phyloP scores from a whole-genome alignment of 345 rosid species.

The Rubroshorea leprosula region DNA sequence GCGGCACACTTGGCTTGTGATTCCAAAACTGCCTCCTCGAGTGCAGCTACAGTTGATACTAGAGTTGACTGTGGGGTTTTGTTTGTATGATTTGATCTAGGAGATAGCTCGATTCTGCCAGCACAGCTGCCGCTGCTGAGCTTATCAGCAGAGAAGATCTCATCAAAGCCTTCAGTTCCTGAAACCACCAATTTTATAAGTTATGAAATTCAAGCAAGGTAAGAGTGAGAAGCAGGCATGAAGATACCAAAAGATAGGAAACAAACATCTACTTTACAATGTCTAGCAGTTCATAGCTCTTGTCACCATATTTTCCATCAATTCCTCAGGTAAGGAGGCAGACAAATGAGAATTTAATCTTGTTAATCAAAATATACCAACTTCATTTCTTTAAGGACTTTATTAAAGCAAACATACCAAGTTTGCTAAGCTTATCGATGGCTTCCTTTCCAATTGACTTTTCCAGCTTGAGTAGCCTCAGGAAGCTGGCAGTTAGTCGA shows the following conservation, averaged over 20 bases:
- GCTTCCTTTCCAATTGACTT: conserved; percentile 68
- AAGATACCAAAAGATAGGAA: not conserved
- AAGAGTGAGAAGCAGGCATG: not conserved
- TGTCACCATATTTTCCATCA: too few relatives aligned
- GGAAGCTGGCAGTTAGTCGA: conserved; percentile 77
- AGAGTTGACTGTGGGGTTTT: conserved; percentile 21
- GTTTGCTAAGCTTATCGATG: conserved; percentile 84
- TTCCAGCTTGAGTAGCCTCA: conserved; percentile 84
- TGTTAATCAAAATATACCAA: too few relatives aligned
- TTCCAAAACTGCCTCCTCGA: conserved; percentile 65
- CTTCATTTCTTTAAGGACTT: not conserved
- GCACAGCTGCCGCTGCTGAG: conserved; percentile 40
- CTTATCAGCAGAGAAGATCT: conserved; percentile 54
- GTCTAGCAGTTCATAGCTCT: too few relatives aligned
- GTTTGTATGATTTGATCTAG: conserved; percentile 21
- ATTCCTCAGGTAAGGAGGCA: not conserved
- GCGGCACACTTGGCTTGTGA: conserved; percentile 61
- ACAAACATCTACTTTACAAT: too few relatives aligned
- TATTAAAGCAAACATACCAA: conserved; percentile 43
- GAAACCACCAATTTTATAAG: conserved; percentile 19
- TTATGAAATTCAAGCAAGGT: not conserved
- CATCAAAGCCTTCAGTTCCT: conserved; percentile 86
- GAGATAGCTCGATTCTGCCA: conserved; percentile 31
- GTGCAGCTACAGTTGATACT: conserved; percentile 57
- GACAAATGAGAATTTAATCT: not conserved